Base-by-base conservation (phyloP, 768 basidiomycete species). In the Collybia sp. region DNA sequence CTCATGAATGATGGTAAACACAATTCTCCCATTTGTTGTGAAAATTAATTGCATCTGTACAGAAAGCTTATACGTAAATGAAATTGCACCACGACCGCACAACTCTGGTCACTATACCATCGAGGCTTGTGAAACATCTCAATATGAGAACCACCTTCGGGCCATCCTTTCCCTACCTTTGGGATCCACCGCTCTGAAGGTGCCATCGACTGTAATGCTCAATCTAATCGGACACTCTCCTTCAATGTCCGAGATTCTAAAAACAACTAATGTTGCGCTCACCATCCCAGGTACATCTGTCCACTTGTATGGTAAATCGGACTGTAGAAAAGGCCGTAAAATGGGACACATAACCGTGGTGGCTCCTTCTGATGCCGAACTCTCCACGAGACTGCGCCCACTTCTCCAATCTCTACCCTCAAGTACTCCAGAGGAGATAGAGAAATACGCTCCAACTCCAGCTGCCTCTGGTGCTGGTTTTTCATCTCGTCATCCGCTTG, bases 51-150 rank as follows among this genome's bases (percentile, higher is more conserved):
- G 15, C 43, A 31, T 44, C 46, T 30, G 36, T 25, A 15, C 5
- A 53, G 93, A 88, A 11, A 63, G 72, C 0, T 76, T 97, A 1
- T 82, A 82, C 48, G 78, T 99, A 52, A 99, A 99, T 64, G 96
- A 99, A 69, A 95, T 99, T 50, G 96, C 96, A 0, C 96, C 96
- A 11, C 80, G 96, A 13, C 95, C 96, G 1, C 96, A 99, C 63
- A 99, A 98, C 68, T 97, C 94, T 8, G 96, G 95, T 0, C 96
- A 99, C 63, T 95, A 97, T 65, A 96, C 94, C 20, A 98, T 98
- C 59, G 96, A 98, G 68, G 93, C 95, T 0, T 98, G 93, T 64
- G 76, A 91, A 54, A 90, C 93, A 2, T 97, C 95, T 2, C 96
- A 98, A 67, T 99, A 90, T 67, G 92, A 93, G 64, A 96, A 97